Evolutionary conservation across 2,329 filamentous ascomycete genomes (phyloP).

Genomic region (Verticillium nubilum): DNA sequence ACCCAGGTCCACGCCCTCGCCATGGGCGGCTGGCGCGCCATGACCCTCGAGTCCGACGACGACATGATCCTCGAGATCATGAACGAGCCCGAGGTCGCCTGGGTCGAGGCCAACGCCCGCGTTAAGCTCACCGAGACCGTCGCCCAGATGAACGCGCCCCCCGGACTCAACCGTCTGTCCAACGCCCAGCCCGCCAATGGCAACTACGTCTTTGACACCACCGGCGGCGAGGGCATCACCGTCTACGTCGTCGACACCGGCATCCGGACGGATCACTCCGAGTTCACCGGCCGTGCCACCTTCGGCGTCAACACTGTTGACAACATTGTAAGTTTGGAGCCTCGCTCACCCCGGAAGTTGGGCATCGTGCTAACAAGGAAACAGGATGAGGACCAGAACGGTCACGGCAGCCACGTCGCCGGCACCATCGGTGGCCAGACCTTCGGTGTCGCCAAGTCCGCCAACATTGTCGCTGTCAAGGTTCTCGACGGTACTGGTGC

Average conservation of each 20-base stretch:
- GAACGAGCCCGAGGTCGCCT: conserved; percentile 41
- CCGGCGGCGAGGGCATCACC: conserved; percentile 49
- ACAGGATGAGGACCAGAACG: conserved; percentile 49
- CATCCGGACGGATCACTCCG: conserved; percentile 47
- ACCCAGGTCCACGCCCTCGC: conserved; percentile 39
- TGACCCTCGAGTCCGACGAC: conserved; percentile 47
- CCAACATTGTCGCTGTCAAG: conserved; percentile 53
- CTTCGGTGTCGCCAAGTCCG: conserved; percentile 58
- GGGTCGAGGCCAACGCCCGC: conserved; percentile 47
- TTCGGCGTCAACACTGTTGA: conserved; percentile 49
- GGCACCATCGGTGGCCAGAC: conserved; percentile 56
- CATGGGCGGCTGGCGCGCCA: conserved; percentile 46
- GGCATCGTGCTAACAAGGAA: conserved; percentile 5
- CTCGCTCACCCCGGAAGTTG: no score
- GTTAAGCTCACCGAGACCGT: conserved; percentile 38
- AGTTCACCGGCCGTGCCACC: conserved; percentile 51
- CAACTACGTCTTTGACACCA: conserved; percentile 46
- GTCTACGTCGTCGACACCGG: conserved; percentile 63
- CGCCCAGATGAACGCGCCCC: conserved; percentile 47
- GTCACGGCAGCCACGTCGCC: conserved; percentile 60
- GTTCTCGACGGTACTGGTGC: conserved; percentile 46
- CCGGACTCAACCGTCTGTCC: conserved; percentile 49
- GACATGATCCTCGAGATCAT: conserved; percentile 43
- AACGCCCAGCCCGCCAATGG: conserved; percentile 25
- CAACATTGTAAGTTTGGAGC: conserved; percentile 29